These are phyloP conservation scores for Flaveria trinervia DNA, from an alignment of 129 eudicot genomes.

Conservation along the genomic window DNA sequence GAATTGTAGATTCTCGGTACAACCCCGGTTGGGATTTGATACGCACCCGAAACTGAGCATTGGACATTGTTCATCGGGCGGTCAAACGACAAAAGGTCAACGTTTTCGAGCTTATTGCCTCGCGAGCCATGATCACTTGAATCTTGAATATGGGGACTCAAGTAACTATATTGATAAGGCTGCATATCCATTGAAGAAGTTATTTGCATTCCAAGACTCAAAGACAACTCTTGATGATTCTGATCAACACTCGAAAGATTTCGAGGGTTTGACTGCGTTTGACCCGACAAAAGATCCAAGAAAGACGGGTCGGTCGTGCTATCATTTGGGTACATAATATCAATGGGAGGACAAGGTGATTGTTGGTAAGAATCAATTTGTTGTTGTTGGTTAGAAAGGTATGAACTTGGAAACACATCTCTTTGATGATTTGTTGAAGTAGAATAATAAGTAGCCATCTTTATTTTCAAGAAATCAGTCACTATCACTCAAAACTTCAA, in stretches of 20 bases:
- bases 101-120: slow-evolving; percentile 41
- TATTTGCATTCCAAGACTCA: slow-evolving; percentile 75
- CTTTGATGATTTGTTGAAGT: slow-evolving; percentile 55
- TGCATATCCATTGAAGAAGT: slow-evolving; percentile 47
- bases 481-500: slow-evolving; percentile 27
- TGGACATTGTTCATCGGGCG: slow-evolving; percentile 41
- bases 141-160: slow-evolving; percentile 45
- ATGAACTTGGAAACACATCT: slow-evolving; percentile 51
- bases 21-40: slow-evolving; percentile 49
- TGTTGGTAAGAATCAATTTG: slow-evolving; percentile 44
- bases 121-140: slow-evolving; percentile 45
- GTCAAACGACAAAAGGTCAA: slow-evolving; percentile 55
- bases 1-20: slow-evolving; percentile 54
- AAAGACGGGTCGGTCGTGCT: slow-evolving; percentile 33
- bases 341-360: slow-evolving; percentile 45
- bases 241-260: slow-evolving; percentile 34
- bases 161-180: slow-evolving; percentile 55
- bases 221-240: slow-evolving; percentile 60
- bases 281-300: slow-evolving; percentile 47
- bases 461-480: slow-evolving; percentile 17
- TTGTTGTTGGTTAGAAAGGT: slow-evolving; percentile 50
- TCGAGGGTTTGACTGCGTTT: slow-evolving; percentile 31
- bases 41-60: slow-evolving; percentile 32
- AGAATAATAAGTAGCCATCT: slow-evolving; percentile 80
- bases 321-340: slow-evolving; percentile 52